Evolutionary conservation across 1,139 yeast species (phyloP), one percentile per base, ranked within the genome.

Genomic region (Waltiozyma sp.): DNA sequence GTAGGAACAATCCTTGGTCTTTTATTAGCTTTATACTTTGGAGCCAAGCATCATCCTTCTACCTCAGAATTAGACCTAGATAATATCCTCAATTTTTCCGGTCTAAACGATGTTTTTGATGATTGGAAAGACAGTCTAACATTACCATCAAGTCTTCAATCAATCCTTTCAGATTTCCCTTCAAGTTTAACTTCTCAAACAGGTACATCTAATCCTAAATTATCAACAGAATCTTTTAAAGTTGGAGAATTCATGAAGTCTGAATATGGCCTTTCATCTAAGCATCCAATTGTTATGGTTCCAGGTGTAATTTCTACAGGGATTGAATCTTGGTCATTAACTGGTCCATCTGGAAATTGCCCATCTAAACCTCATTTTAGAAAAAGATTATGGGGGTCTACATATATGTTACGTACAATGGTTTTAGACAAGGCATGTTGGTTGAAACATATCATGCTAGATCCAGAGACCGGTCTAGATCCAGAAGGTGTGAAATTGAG

Each of bases 261-360:
- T 7, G 70, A 67, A 28, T 72, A 74, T 38, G 75, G 80, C 31
- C 61, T 74, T 40, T 58, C 69, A 0, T 71, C 77, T 1, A 75
- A 82, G 48, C 72, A 76, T 60, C 95, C 95, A 15, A 95, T 91
- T 14, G 76, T 91, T 10, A 73, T 91, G 79, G 88, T 91, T 21
- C 98, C 98, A 0, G 98, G 98, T 2, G 97, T 91, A 9, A 85
- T 87, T 42, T 85, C 96, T 28, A 89, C 97, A 0, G 96, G 97
- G 2, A 70, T 91, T 39, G 98, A 93, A 61, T 80, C 91, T 39
- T 91, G 98, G 98, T 83, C 95, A 0, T 68, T 86, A 1, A 72
- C 69, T 37, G 86, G 84, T 9, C 70, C 79, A 3, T n/a, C 34
- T 6, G 34, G 4, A 5, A 14, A 31, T 11, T 91, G 98, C 60